Percentiles rank a stretch among this genome's conserved stretches.
Conservation (phyloP, 495 filamentous ascomycete genomes). For the Neurospora sp. region DNA sequence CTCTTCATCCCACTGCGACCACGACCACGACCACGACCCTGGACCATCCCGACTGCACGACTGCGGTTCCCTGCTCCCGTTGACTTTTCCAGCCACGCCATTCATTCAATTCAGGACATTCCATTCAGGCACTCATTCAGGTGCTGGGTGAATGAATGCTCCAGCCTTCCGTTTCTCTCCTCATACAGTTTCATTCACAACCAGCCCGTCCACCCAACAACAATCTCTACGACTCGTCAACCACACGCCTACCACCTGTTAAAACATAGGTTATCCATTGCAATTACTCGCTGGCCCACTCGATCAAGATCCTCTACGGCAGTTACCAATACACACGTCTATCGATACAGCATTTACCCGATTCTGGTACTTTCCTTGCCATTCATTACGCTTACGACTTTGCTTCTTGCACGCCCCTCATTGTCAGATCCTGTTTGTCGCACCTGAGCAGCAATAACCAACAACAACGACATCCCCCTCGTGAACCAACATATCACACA, state of each 20-base stretch:
- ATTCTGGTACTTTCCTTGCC: neutral
- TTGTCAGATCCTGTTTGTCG: neutral
- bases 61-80: constrained; percentile 1
- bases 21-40: neutral
- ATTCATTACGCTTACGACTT: neutral
- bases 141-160: neutral
- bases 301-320: neutral
- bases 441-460: neutral
- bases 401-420: neutral
- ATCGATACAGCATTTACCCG: neutral
- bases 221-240: constrained; percentile 8
- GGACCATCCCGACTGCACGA: neutral
- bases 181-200: neutral
- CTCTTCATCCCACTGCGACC: neutral
- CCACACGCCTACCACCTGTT: constrained; percentile 1
- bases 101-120: neutral
- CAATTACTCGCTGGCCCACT: constrained; percentile 1
- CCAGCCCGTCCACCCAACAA: constrained; percentile 12
- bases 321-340: neutral
- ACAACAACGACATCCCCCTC: neutral
- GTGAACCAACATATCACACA: neutral
- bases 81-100: constrained; percentile 24
- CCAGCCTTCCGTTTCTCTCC: neutral
- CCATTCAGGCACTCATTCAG: neutral
- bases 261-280: constrained; percentile 7